Conservation (phyloP, 2,329 filamentous ascomycete genomes). For the Fusarium vanettenii region DNA sequence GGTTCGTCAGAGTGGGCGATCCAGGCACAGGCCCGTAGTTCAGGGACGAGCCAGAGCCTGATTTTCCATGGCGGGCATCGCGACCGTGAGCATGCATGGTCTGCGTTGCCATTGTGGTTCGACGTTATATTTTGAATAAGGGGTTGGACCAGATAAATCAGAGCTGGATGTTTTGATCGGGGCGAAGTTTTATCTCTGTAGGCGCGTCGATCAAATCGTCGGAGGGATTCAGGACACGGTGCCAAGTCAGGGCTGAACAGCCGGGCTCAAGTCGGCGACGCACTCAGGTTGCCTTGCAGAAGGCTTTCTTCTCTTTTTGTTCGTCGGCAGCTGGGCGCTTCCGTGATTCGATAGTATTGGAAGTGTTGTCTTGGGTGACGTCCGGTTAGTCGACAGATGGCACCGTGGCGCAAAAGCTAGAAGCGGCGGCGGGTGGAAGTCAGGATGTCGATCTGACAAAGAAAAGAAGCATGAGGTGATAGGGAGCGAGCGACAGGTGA, state of each 20-base stretch:
- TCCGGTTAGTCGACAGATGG: constrained; percentile 28
- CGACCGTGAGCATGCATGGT: constrained; percentile 40
- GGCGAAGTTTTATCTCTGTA: constrained; percentile 4
- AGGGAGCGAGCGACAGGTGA: constrained; percentile 28
- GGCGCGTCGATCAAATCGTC: constrained; percentile 15
- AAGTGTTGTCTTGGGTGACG: constrained; percentile 28
- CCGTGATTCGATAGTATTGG: constrained; percentile 32
- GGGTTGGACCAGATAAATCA: not conserved
- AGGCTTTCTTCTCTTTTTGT: constrained; percentile 24
- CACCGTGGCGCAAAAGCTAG: constrained; percentile 37
- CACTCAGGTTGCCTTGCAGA: constrained; percentile 18
- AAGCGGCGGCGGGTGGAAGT: constrained; percentile 13
- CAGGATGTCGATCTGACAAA: constrained; percentile 32
- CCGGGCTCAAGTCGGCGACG: constrained; percentile 28
- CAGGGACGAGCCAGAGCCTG: constrained; percentile 41
- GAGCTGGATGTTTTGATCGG: not conserved
- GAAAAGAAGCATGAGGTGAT: constrained; percentile 11
- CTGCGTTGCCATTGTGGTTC: constrained; percentile 47
- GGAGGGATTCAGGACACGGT: constrained; percentile 23
- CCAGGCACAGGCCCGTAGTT: constrained; percentile 66
- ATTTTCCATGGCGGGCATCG: constrained; percentile 45
- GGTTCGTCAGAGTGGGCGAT: constrained; percentile 90
- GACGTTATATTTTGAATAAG: not conserved
- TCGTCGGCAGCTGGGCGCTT: constrained; percentile 16
- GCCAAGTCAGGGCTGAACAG: constrained; percentile 9